Evolutionary conservation across 139 green algal genomes (phyloP).

Genomic region (Closterium sp.): DNA sequence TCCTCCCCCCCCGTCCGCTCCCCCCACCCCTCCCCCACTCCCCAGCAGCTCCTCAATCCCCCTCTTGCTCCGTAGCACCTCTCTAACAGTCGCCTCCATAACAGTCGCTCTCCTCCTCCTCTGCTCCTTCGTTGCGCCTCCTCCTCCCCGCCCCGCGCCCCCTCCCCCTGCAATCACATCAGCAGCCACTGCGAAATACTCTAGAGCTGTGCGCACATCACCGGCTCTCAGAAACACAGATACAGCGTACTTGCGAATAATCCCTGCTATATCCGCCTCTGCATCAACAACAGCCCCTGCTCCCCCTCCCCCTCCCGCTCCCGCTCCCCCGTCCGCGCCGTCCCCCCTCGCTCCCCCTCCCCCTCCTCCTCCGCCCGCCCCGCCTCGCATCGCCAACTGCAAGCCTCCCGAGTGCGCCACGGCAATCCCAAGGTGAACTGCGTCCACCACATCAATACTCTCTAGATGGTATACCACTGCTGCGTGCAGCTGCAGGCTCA

Average conservation of each 20-base stretch:
- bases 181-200: slow-evolving; percentile 27
- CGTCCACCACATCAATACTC: slow-evolving; percentile 25
- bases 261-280: slow-evolving; percentile 3
- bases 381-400: background rate
- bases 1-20: background rate
- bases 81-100: background rate
- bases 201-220: slow-evolving; percentile 5
- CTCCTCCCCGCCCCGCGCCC: background rate
- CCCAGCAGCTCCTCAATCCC: background rate
- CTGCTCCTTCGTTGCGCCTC: background rate
- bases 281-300: background rate
- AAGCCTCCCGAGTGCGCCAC: slow-evolving; percentile 10
- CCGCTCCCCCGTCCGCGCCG: background rate
- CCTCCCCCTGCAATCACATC: slow-evolving; percentile 1
- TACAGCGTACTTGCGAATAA: slow-evolving; percentile 25
- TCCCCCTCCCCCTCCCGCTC: background rate
- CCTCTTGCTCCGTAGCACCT: background rate
- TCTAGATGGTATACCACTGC: slow-evolving; percentile 29
- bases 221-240: slow-evolving; percentile 7
- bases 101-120: background rate
- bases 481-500: slow-evolving; percentile 67
- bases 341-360: background rate
- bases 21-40: background rate
- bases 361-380: background rate
- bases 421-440: slow-evolving; percentile 41